phyloP scores from a whole-genome alignment of 2,329 filamentous ascomycete genomes.

The Colletotrichum sp. region DNA sequence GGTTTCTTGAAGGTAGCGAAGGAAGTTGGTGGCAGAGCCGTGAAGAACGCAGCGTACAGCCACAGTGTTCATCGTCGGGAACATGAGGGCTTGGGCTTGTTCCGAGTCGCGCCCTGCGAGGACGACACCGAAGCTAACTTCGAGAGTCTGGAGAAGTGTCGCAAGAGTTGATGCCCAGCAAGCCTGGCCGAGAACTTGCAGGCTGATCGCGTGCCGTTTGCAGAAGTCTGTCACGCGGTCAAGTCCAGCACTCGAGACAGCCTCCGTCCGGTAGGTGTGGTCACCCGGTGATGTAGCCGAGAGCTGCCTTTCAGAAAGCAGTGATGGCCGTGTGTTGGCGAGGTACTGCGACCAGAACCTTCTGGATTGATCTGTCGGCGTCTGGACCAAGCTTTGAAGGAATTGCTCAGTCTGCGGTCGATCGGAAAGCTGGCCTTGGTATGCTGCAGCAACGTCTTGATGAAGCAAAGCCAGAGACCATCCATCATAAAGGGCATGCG shows the following conservation, averaged over 20 bases:
- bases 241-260: conserved; percentile 35
- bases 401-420: conserved; percentile 57
- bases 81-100: conserved; percentile 70
- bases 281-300: conserved; percentile 33
- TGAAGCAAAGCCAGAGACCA: conserved; percentile 81
- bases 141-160: conserved; percentile 65
- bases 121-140: conserved; percentile 83
- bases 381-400: conserved; percentile 58
- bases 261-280: conserved; percentile 40
- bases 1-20: conserved; percentile 76
- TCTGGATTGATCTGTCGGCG: conserved; percentile 32
- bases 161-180: conserved; percentile 78
- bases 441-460: conserved; percentile 70
- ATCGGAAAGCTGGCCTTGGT: conserved; percentile 46
- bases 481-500: conserved; percentile 90
- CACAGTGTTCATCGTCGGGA: conserved; percentile 93
- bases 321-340: conserved; percentile 47
- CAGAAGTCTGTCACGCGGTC: conserved; percentile 59
- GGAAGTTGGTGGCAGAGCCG: conserved; percentile 66
- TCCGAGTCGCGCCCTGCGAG: conserved; percentile 84
- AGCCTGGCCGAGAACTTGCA: conserved; percentile 78
- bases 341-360: conserved; percentile 78
- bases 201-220: conserved; percentile 67
- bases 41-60: conserved; percentile 76
- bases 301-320: conserved; percentile 27